Percentiles rank a stretch among this genome's conserved stretches.
These are phyloP conservation scores for Phytophthora crassamura DNA, from an alignment of 352 stramenopile species.

Conservation along the genomic window DNA sequence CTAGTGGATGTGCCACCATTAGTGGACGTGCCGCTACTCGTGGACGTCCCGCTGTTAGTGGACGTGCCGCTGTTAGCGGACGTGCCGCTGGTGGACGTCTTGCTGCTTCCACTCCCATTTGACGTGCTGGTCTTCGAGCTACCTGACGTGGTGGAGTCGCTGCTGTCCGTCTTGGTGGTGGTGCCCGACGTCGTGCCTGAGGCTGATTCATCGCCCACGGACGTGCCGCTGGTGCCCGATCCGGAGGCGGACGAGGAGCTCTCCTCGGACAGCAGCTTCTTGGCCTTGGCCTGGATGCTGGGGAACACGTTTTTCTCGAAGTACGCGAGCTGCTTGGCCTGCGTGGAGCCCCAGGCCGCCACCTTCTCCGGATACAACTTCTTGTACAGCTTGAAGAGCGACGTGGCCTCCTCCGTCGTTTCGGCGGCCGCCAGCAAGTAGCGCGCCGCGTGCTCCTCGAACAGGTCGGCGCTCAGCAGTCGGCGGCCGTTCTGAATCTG, in stretches of 20 bases:
- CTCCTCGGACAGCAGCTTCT: slow-evolving; percentile 28
- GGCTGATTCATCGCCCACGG: slow-evolving; percentile 16
- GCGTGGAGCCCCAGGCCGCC: slow-evolving; percentile 49
- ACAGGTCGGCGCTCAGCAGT: slow-evolving; percentile 37
- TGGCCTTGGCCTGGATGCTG: slow-evolving; percentile 52
- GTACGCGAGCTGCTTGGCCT: slow-evolving; percentile 52
- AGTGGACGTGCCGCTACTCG: slow-evolving; percentile 6
- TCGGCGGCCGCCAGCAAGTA: slow-evolving; percentile 43
- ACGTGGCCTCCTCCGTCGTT: slow-evolving; percentile 47
- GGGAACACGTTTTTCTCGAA: slow-evolving; percentile 76
- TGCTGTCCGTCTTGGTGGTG: slow-evolving; percentile 2
- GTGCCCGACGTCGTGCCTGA: slow-evolving; percentile 20
- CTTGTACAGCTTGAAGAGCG: slow-evolving; percentile 77
- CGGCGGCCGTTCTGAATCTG: slow-evolving; percentile 29
- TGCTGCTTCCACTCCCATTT: slow-evolving; percentile 22
- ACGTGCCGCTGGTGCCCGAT: slow-evolving; percentile 29
- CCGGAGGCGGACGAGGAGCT: slow-evolving; percentile 16
- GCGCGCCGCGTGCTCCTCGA: slow-evolving; percentile 53
- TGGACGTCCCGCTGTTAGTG: slow-evolving; percentile 10
- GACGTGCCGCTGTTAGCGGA: slow-evolving; percentile 8
- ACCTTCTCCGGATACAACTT: slow-evolving; percentile 53
- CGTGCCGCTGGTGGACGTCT: slow-evolving; percentile 19
- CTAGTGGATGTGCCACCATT: slow-evolving; percentile 21
- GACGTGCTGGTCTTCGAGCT: slow-evolving; percentile 18
- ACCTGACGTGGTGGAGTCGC: slow-evolving; percentile 24